Percentiles rank a stretch among this genome's conserved stretches.
phyloP scores from a whole-genome alignment of 257 asterid species.

The Scutellaria baicalensis region DNA sequence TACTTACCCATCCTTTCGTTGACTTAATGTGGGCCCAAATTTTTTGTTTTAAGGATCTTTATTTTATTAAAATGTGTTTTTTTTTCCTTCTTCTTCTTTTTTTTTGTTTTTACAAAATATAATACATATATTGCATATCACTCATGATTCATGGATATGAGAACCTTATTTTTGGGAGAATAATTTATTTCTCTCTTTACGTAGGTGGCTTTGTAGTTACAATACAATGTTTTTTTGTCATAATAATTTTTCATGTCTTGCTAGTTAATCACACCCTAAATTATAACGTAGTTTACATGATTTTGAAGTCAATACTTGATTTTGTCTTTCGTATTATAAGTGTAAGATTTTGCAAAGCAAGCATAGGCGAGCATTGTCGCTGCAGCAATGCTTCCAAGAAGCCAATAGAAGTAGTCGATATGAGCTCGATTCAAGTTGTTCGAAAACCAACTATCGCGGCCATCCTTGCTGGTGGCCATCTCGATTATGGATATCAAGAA shows the following conservation, averaged over 20 bases:
- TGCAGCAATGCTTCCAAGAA: conserved; percentile 20
- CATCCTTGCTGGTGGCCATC: conserved; percentile 19
- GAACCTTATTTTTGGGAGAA: too few species aligned
- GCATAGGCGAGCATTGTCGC: conserved; percentile 18
- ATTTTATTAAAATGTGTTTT: too few species aligned
- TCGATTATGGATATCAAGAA: conserved; percentile 30
- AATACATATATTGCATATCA: too few species aligned
- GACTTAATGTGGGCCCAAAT: background rate
- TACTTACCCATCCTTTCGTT: background rate
- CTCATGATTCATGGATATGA: too few species aligned
- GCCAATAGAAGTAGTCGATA: conserved; percentile 57
- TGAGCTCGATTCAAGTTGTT: conserved; percentile 46
- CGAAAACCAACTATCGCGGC: conserved; percentile 36
- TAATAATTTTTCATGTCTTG: too few species aligned
- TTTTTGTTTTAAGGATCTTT: background rate
- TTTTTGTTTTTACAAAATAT: too few species aligned
- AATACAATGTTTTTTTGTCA: too few species aligned
- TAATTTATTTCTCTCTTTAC: too few species aligned
- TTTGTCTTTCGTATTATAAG: conserved; percentile 7
- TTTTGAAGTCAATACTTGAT: background rate
- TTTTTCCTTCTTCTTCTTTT: too few species aligned
- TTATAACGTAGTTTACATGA: too few species aligned
- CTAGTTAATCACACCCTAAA: too few species aligned
- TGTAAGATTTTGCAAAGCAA: conserved; percentile 22
- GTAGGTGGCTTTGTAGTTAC: too few species aligned